Percentiles rank a stretch among this genome's conserved stretches.
Conservation (phyloP, 225 moss, liverwort and hornwort species). For the Polytrichum formosum region DNA sequence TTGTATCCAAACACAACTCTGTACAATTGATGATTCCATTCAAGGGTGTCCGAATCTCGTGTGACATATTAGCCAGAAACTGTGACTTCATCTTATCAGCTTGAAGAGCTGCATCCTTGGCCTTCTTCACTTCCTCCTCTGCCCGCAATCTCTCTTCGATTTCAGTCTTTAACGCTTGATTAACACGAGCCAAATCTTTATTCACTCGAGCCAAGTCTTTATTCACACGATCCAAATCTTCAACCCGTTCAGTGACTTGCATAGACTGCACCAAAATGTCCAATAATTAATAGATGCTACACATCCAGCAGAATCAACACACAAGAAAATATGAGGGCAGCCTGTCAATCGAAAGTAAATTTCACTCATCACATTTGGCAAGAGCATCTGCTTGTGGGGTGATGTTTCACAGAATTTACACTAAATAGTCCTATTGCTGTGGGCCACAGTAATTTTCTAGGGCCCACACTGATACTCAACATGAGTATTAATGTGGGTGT, state of each 20-base stretch:
- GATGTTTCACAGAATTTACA: too few relatives aligned
- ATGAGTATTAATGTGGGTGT: too few relatives aligned
- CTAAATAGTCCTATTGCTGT: too few relatives aligned
- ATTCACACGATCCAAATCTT: constrained; percentile 44
- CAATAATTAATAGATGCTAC: too few relatives aligned
- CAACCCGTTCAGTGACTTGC: constrained; percentile 41
- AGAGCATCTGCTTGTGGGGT: too few relatives aligned
- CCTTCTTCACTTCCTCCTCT: constrained; percentile 60
- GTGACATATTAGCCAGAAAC: constrained; percentile 66
- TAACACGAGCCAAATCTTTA: constrained; percentile 37
- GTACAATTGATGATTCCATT: constrained; percentile 73
- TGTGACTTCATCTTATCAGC: constrained; percentile 66
- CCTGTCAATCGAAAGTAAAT: too few relatives aligned
- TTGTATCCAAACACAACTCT: constrained; percentile 58
- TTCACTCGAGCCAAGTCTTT: constrained; percentile 23
- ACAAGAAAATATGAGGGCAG: too few relatives aligned
- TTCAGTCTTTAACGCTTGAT: constrained; percentile 36
- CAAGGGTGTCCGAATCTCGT: constrained; percentile 63
- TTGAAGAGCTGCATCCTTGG: constrained; percentile 56
- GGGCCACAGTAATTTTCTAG: too few relatives aligned
- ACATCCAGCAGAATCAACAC: too few relatives aligned
- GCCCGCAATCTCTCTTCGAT: constrained; percentile 51
- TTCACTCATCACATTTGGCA: too few relatives aligned
- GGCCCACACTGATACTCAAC: too few relatives aligned
- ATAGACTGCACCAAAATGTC: constrained; percentile 30